Conservation (phyloP, 148 eudicot species). For the Cornus kousa region DNA sequence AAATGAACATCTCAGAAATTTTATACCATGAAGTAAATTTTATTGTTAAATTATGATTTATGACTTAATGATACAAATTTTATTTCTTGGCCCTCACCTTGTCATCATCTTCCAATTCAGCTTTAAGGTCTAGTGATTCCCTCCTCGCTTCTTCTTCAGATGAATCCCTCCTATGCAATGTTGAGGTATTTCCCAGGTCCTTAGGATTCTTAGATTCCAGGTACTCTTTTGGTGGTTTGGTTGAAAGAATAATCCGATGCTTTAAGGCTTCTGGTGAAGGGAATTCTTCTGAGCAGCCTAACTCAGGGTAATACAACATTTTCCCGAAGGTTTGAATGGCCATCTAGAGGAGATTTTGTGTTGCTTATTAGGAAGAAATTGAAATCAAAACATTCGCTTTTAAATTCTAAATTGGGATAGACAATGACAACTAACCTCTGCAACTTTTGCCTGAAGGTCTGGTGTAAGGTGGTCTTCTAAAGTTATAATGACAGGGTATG, state of each 20-base stretch:
- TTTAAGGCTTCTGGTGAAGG: conserved; percentile 72
- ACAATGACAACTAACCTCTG: conserved; percentile 53
- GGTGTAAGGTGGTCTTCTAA: conserved; percentile 94
- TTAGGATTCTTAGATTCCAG: conserved; percentile 46
- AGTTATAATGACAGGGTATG: conserved; percentile 85
- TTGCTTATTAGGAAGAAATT: not conserved
- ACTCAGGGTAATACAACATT: conserved; percentile 46
- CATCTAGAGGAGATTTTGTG: conserved; percentile 47
- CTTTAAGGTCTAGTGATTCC: conserved; percentile 19
- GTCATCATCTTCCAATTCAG: conserved; percentile 26
- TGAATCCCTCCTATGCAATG: conserved; percentile 29
- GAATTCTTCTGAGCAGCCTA: conserved; percentile 37
- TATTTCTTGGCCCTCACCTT: conserved; percentile 19
- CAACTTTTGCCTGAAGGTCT: conserved; percentile 89
- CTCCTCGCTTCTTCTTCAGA: conserved; percentile 43
- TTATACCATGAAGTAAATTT: too few relatives aligned
- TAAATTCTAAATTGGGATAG: too few relatives aligned
- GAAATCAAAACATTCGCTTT: not conserved
- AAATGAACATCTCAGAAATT: too few relatives aligned
- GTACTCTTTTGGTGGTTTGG: conserved; percentile 72
- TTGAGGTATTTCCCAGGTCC: conserved; percentile 25
- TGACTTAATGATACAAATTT: not conserved
- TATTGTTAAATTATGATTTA: not conserved
- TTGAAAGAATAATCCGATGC: conserved; percentile 55
- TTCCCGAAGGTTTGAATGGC: conserved; percentile 56